Evolutionary conservation across 495 filamentous ascomycete species (phyloP), one percentile per base, ranked within the genome.

Genomic region (Penicillium cosmopolitanum): DNA sequence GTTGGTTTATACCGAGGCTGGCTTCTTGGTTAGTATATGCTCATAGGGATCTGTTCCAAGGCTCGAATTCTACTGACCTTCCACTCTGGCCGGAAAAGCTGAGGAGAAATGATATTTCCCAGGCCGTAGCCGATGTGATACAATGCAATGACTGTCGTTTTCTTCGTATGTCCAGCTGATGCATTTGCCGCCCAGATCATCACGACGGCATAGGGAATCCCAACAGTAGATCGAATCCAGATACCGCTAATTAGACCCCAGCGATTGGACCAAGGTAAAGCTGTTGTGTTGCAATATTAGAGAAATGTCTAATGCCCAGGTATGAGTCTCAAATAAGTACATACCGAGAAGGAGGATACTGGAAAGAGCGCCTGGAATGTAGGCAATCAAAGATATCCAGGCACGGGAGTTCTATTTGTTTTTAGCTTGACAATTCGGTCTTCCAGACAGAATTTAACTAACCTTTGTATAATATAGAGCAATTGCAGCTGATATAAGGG

Each of bases 151-250:
- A 66, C 57, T 1, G 68, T 70, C 5, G 68, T 73, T 53, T 77
- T 78, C 61, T 78, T 78, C 2, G 75, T 77, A 56, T 73, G 70
- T 16, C 73, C 74, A 10, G 73, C 75, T 6, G 70, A 73, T 44
- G 65, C 66, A 56, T 70, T 72, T 12, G 71, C 67, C 12, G 67
- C 67, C 69, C 67, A 67, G 8, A 74, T 72, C 74, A 78, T 76
- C 13, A 78, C 74, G 19, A 77, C 68, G 0, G 67, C 70, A 56
- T 77, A 78, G 1, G 73, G 69, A 13, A 78, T 75, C 8, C 75
- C 73, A 12, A 56, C 64, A 13, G 75, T 73, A 12, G 69, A 71
- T 40, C 71, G 63, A 36, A 78, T 67, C 71, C 72, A 78, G 51
- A 75, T 73, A 2, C 69, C 74, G 1, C 65, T 53, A 6, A 79